phyloP scores from a whole-genome alignment of 2,329 filamentous ascomycete species.

The Dryadomyces sulphureus region DNA sequence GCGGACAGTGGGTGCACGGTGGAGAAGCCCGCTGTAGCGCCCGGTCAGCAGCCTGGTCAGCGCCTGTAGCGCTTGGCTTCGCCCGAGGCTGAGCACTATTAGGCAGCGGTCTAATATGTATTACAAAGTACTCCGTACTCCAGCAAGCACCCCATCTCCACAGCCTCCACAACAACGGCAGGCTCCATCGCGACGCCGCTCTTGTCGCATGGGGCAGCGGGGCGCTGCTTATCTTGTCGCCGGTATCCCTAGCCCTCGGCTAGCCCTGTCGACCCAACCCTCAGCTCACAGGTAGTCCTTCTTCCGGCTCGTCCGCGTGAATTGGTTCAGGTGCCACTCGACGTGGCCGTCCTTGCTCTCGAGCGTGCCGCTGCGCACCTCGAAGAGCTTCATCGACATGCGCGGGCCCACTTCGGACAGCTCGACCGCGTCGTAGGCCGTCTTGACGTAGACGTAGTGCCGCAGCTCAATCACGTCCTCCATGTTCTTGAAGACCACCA shows the following conservation, averaged over 20 bases:
- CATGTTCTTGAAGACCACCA: constrained; percentile 89
- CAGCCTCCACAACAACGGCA: neutral
- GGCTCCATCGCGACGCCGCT: neutral
- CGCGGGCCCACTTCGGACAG: constrained; percentile 79
- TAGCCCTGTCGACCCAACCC: too few species aligned
- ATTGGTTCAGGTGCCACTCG: constrained; percentile 93
- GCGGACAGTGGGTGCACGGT: too few species aligned
- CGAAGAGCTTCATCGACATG: constrained; percentile 95
- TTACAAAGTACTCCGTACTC: too few species aligned
- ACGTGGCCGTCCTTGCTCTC: constrained; percentile 93
- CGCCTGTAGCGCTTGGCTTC: too few species aligned
- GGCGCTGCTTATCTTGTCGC: too few species aligned
- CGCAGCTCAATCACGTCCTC: constrained; percentile 89
- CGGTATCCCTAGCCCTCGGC: too few species aligned
- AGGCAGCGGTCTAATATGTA: too few species aligned
- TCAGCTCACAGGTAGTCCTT: constrained; percentile 82
- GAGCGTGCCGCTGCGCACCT: constrained; percentile 79
- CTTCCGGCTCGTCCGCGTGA: constrained; percentile 84
- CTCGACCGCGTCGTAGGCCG: constrained; percentile 78
- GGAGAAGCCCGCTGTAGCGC: too few species aligned
- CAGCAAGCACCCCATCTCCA: neutral
- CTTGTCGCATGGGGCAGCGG: neutral
- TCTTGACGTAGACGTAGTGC: constrained; percentile 69
- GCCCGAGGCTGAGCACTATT: too few species aligned
- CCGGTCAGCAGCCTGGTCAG: too few species aligned